phyloP scores from a whole-genome alignment of 345 rosid species.

The Pistacia integerrima region DNA sequence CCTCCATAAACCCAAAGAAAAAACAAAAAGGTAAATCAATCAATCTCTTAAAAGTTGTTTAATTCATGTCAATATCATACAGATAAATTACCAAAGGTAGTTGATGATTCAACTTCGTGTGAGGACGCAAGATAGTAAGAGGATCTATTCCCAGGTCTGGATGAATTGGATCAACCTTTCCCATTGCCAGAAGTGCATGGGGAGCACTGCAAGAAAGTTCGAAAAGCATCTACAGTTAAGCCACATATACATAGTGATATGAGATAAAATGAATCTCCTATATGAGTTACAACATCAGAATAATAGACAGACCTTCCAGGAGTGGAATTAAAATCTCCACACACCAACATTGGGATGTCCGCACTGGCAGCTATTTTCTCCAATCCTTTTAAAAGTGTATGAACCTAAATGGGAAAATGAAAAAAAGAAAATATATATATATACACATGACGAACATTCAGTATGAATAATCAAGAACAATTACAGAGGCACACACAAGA shows the following conservation, averaged over 20 bases:
- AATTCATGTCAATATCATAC: not conserved
- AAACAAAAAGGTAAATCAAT: not conserved
- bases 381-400: conserved; percentile 91
- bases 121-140: conserved; percentile 81
- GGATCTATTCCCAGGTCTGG: conserved; percentile 87
- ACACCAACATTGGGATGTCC: conserved; percentile 97
- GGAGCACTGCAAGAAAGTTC: conserved; percentile 70
- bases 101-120: conserved; percentile 85
- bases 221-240: conserved; percentile 12
- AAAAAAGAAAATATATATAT: not conserved
- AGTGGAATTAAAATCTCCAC: conserved; percentile 93
- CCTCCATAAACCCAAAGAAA: not conserved
- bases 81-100: conserved; percentile 72
- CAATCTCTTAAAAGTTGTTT: not conserved
- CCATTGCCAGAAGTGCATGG: conserved; percentile 94
- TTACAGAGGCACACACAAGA: not conserved
- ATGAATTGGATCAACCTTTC: conserved; percentile 82
- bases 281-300: conserved; percentile 14
- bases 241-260: not conserved
- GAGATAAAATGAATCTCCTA: conserved; percentile 2
- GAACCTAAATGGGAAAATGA: conserved; percentile 59
- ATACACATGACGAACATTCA: not conserved
- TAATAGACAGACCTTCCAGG: conserved; percentile 81
- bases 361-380: conserved; percentile 98
- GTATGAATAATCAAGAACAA: not conserved